These are phyloP conservation scores for Exidia glandulosa DNA, from an alignment of 768 basidiomycete species.

Conservation along the genomic window DNA sequence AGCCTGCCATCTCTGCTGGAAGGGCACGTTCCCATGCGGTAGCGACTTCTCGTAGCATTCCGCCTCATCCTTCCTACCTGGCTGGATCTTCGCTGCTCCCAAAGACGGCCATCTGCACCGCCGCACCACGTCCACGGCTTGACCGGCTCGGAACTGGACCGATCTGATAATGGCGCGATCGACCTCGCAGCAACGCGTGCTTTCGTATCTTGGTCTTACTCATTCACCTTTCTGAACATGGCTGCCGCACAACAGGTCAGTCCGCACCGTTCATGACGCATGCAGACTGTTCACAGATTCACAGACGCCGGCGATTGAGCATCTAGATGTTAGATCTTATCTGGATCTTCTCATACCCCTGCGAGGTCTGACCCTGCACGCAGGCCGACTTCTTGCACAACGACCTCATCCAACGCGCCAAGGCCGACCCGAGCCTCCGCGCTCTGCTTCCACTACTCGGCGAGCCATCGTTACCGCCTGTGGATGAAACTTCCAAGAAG, in stretches of 20 bases:
- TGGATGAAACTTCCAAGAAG: background rate
- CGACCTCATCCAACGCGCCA: background rate
- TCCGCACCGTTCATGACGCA: background rate
- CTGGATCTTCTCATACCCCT: background rate
- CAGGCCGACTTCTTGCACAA: background rate
- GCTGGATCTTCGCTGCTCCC: too few species aligned
- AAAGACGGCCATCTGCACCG: too few species aligned
- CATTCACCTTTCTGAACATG: background rate
- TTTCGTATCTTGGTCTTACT: background rate
- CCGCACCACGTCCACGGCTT: too few species aligned
- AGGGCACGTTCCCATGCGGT: too few species aligned
- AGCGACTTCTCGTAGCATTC: too few species aligned
- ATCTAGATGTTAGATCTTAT: background rate
- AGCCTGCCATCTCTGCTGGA: too few species aligned
- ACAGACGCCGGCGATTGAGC: background rate
- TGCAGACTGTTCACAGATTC: background rate
- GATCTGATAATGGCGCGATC: background rate
- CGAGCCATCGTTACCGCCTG: background rate
- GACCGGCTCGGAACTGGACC: background rate
- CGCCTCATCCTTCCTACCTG: too few species aligned
- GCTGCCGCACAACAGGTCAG: background rate
- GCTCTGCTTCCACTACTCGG: conserved; percentile 1
- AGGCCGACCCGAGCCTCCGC: background rate
- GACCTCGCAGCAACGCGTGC: background rate
- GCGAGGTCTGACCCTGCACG: background rate